A percentile compares a stretch with the other conserved stretches of the same genome.
Conservation (phyloP, 1,284 basidiomycete genomes). For the Ganoderma resinaceum region DNA sequence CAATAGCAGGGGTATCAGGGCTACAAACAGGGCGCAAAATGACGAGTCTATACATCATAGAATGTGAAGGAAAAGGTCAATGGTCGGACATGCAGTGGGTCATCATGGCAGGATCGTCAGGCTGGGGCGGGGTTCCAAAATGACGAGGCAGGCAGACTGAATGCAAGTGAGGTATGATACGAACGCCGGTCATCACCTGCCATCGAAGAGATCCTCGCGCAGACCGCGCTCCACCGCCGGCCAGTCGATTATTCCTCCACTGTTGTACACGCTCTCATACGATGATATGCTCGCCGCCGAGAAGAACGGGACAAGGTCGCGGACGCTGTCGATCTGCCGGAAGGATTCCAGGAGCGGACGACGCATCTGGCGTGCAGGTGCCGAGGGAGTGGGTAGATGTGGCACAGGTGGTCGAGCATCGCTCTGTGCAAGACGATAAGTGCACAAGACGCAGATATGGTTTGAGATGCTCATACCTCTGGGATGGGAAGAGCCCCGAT, state of each 20-base stretch:
- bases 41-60: not conserved
- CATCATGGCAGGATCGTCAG: not conserved
- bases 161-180: not conserved
- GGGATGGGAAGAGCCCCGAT: slow-evolving; percentile 66
- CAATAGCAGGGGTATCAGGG: slow-evolving; percentile 26
- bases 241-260: slow-evolving; percentile 85
- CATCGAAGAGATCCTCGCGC: slow-evolving; percentile 89
- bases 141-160: not conserved
- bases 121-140: not conserved
- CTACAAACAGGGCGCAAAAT: slow-evolving; percentile 17
- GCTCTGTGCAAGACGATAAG: slow-evolving; percentile 16
- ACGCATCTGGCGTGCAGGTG: slow-evolving; percentile 55
- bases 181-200: slow-evolving; percentile 45
- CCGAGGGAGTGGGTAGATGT: slow-evolving; percentile 32
- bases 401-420: slow-evolving; percentile 22
- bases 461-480: slow-evolving; percentile 35
- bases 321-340: slow-evolving; percentile 80
- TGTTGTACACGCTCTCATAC: slow-evolving; percentile 89
- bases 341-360: slow-evolving; percentile 75
- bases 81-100: not conserved
- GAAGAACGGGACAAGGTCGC: slow-evolving; percentile 88
- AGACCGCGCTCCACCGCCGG: slow-evolving; percentile 83
- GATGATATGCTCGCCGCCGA: slow-evolving; percentile 86
- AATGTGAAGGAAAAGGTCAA: not conserved
- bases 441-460: not conserved